Evolutionary conservation across 495 filamentous ascomycete genomes (phyloP).

Genomic region (Penicillium samsonianum): DNA sequence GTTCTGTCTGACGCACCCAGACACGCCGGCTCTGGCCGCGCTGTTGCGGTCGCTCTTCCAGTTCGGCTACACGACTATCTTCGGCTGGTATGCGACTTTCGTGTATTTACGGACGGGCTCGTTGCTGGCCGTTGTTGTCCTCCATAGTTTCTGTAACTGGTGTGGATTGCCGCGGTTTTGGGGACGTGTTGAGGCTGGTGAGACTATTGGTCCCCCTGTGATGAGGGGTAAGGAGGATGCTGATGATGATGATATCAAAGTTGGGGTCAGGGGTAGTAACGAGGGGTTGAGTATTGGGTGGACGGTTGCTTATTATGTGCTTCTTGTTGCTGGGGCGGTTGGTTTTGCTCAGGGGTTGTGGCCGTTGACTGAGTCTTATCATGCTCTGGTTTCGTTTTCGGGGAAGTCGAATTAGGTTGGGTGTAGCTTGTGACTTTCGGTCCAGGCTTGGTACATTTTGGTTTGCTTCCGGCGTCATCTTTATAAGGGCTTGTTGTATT

Average conservation of each 20-base stretch:
- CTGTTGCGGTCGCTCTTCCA: slow-evolving; percentile 76
- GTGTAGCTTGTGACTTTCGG: neutral
- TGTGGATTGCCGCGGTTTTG: slow-evolving; percentile 86
- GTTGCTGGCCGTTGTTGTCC: slow-evolving; percentile 66
- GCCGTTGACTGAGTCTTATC: slow-evolving; percentile 63
- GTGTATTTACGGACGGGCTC: slow-evolving; percentile 87
- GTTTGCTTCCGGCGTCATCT: neutral
- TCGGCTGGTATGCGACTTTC: slow-evolving; percentile 91
- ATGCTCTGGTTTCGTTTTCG: slow-evolving; percentile 47
- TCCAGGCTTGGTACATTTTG: too few relatives aligned
- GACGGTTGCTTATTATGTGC: slow-evolving; percentile 75
- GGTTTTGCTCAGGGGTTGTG: slow-evolving; percentile 70
- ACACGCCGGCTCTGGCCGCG: slow-evolving; percentile 58
- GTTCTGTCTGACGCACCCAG: slow-evolving; percentile 78
- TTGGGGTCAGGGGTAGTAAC: slow-evolving; percentile 14
- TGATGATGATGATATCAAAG: slow-evolving; percentile 15
- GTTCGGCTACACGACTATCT: slow-evolving; percentile 88
- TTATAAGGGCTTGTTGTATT: neutral
- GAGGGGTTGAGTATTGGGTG: slow-evolving; percentile 51
- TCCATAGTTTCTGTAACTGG: slow-evolving; percentile 91
- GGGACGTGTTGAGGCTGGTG: slow-evolving; percentile 64
- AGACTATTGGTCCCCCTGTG: slow-evolving; percentile 33
- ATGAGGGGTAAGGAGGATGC: slow-evolving; percentile 46
- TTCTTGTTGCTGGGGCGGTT: slow-evolving; percentile 70
- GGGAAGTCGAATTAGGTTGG: slow-evolving; percentile 1